Evolutionary conservation across 495 filamentous ascomycete genomes (phyloP).

Genomic region (Endocarpon pusillum): DNA sequence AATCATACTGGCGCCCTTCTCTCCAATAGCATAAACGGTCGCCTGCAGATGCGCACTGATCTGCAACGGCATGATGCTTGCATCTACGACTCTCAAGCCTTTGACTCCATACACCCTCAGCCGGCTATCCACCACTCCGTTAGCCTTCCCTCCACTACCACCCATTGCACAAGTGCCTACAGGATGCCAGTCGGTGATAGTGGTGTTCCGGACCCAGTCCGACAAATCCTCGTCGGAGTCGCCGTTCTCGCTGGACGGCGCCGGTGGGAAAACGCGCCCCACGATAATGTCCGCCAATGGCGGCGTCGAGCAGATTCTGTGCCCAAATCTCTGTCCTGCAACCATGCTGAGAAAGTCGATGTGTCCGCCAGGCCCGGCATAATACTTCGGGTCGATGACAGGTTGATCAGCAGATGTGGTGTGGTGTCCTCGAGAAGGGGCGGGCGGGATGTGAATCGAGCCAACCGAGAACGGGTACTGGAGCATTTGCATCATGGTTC

Average conservation of each 20-base stretch:
- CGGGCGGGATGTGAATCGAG: slow-evolving; percentile 28
- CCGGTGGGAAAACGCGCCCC: slow-evolving; percentile 21
- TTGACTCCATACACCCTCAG: slow-evolving; percentile 31
- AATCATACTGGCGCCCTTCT: slow-evolving; percentile 35
- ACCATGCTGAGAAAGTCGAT: slow-evolving; percentile 28
- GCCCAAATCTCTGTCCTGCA: slow-evolving; percentile 21
- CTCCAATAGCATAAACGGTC: slow-evolving; percentile 35
- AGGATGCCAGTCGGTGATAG: slow-evolving; percentile 27
- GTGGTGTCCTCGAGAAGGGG: slow-evolving; percentile 31
- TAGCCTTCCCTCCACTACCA: slow-evolving; percentile 11
- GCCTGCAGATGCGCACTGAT: slow-evolving; percentile 34
- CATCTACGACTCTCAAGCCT: slow-evolving; percentile 35
- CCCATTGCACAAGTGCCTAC: slow-evolving; percentile 39
- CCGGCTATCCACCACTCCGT: slow-evolving; percentile 30
- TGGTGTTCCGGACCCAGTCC: slow-evolving; percentile 22
- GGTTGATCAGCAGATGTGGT: slow-evolving; percentile 15
- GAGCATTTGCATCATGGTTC: slow-evolving; percentile 33
- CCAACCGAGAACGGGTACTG: slow-evolving; percentile 36
- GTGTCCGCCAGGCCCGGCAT: slow-evolving; percentile 26
- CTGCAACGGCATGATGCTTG: slow-evolving; percentile 34
- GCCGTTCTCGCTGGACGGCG: not conserved
- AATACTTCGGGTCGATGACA: slow-evolving; percentile 28
- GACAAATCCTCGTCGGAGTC: slow-evolving; percentile 15
- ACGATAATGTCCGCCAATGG: slow-evolving; percentile 26
- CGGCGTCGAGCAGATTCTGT: slow-evolving; percentile 23